These are phyloP conservation scores for Podaxis pistillaris DNA, from an alignment of 768 basidiomycete genomes.

Conservation along the genomic window DNA sequence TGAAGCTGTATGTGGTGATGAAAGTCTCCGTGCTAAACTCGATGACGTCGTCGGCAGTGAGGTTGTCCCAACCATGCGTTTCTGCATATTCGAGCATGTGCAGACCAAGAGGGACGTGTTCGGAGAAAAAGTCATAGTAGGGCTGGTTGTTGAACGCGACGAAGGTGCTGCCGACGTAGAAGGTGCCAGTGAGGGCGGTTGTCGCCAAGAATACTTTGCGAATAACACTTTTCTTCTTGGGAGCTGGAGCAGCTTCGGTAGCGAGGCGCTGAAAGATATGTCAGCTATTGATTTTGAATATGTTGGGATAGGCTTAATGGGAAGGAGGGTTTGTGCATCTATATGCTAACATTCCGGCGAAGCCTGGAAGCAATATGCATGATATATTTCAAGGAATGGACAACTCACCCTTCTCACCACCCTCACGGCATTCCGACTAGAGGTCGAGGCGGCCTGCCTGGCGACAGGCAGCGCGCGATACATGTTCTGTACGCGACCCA, in stretches of 20 bases:
- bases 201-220: constrained; percentile 68
- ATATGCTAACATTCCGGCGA: neutral
- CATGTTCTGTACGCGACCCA: constrained; percentile 34
- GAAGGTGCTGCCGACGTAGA: constrained; percentile 83
- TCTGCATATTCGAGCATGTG: constrained; percentile 81
- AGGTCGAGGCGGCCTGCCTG: constrained; percentile 45
- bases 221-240: constrained; percentile 52
- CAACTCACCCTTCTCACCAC: constrained; percentile 58
- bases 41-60: constrained; percentile 61
- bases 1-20: constrained; percentile 47
- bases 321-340: neutral
- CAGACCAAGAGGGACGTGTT: constrained; percentile 76
- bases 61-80: constrained; percentile 70
- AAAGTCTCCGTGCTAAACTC: constrained; percentile 50
- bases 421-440: constrained; percentile 47
- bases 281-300: neutral
- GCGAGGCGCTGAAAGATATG: constrained; percentile 49
- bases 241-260: constrained; percentile 54
- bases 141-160: constrained; percentile 71
- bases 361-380: neutral
- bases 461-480: constrained; percentile 58
- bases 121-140: constrained; percentile 86
- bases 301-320: neutral
- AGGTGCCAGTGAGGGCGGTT: constrained; percentile 63
- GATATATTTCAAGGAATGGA: neutral